phyloP scores from a whole-genome alignment of 2,329 filamentous ascomycete genomes.

The Fusarium sp. region DNA sequence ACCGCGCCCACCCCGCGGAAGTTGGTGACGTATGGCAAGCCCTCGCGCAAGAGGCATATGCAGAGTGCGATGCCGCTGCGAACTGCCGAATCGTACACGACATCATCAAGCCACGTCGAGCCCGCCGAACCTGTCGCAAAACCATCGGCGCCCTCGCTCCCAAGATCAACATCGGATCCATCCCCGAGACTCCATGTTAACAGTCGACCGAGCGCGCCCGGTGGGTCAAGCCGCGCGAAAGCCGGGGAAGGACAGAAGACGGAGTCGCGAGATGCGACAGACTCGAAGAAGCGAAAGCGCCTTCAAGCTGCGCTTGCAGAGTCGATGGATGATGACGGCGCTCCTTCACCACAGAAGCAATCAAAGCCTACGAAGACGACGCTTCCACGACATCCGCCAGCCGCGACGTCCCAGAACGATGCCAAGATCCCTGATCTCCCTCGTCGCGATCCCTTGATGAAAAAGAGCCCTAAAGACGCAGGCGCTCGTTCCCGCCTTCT shows the following conservation, averaged over 20 bases:
- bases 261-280: conserved; percentile 27
- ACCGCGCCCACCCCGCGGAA: conserved; percentile 39
- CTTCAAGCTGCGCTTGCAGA: conserved; percentile 17
- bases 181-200: conserved; percentile 16
- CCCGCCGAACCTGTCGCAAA: conserved; percentile 22
- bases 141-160: conserved; percentile 24
- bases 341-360: conserved; percentile 11
- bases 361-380: conserved; percentile 14
- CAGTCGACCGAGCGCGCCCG: conserved; percentile 9
- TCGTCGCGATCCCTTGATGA: conserved; percentile 1
- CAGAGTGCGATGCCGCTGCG: conserved; percentile 38
- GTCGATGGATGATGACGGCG: conserved; percentile 12
- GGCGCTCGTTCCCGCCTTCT: conserved; percentile 2
- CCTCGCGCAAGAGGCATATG: conserved; percentile 40
- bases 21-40: conserved; percentile 44
- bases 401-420: conserved; percentile 4
- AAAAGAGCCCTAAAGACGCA: conserved; percentile 20
- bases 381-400: conserved; percentile 22
- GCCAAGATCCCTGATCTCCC: neutral
- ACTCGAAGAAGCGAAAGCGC: conserved; percentile 42
- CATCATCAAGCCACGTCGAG: conserved; percentile 20
- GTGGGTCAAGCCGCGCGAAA: conserved; percentile 7
- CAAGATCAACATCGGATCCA: conserved; percentile 32
- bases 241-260: conserved; percentile 8
- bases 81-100: conserved; percentile 28